These are phyloP conservation scores for Celoporthe dispersa DNA, from an alignment of 2,329 filamentous ascomycete species.

Conservation along the genomic window DNA sequence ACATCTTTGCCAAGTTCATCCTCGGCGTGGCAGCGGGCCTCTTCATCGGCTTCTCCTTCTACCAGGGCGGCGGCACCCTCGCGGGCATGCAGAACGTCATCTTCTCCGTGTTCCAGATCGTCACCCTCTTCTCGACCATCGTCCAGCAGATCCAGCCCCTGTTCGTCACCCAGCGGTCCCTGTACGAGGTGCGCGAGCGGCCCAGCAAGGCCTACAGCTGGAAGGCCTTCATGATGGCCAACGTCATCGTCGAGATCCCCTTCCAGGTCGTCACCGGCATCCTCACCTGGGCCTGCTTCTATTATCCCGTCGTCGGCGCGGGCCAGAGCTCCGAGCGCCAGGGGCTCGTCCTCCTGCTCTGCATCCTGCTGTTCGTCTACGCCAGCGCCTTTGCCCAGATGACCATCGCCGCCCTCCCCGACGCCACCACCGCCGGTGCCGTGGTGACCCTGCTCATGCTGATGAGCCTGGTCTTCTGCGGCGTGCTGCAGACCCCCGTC, in stretches of 20 bases:
- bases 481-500: constrained; percentile 63
- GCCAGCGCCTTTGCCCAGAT: constrained; percentile 75
- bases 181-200: constrained; percentile 79
- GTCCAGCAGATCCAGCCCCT: constrained; percentile 77
- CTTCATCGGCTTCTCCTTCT: constrained; percentile 80
- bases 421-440: constrained; percentile 69
- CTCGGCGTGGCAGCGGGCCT: constrained; percentile 65
- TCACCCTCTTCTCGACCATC: constrained; percentile 73
- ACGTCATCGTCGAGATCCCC: constrained; percentile 73
- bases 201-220: constrained; percentile 77
- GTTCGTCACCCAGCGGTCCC: constrained; percentile 72
- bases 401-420: constrained; percentile 71
- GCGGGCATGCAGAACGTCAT: constrained; percentile 77
- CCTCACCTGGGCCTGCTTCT: constrained; percentile 68
- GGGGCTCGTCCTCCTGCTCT: constrained; percentile 67
- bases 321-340: constrained; percentile 57
- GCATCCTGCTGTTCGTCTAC: constrained; percentile 71
- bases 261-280: constrained; percentile 70
- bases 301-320: constrained; percentile 64
- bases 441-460: constrained; percentile 64
- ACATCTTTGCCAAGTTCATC: constrained; percentile 74
- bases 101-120: constrained; percentile 76
- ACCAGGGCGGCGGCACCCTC: constrained; percentile 54
- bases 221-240: constrained; percentile 73
- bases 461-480: constrained; percentile 64